Evolutionary conservation across 495 filamentous ascomycete species (phyloP), one percentile per base, ranked within the genome.

Genomic region (Neohortaea acidophila): DNA sequence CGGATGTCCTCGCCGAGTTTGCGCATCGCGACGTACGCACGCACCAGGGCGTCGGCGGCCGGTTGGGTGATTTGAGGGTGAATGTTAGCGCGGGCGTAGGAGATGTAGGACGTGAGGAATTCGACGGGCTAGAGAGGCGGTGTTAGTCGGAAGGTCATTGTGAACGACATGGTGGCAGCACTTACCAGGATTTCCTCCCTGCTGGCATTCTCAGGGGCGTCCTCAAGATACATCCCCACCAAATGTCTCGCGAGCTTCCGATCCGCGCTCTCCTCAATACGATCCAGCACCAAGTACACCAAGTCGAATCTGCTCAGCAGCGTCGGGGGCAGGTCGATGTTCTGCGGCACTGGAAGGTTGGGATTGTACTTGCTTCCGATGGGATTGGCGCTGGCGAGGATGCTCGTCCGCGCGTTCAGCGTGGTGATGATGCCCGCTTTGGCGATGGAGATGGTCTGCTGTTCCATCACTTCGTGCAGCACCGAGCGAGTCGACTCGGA

Each of bases 401-500:
- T 92, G 39, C 77, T 84, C 1, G 89, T 94, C 41, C 89, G 71
- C 29, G 89, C 89, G 53, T 97, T 97, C 44, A 97, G 66, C 1
- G 89, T 96, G 2, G 89, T 97, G 60, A 97, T 97, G 61, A 97
- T 97, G 51, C 89, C 89, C 1, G 89, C 89, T 65, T 97, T 97
- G 42, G 89, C 89, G 43, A 97, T 91, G 1, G 91, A 96, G 10
- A 97, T 87, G 1, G 89, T 97, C 64, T 97, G 89, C 59, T 97
- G 89, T 55, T 97, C 89, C 89, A 97, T 97, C 13, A 97, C 89
- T 74, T 97, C 89, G 67, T 97, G 89, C 23, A 97, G 69, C 8
- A 96, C 89, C 2, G 86, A 94, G 23, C 89, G 77, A 0, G 91
- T 96, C 18, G 85, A 73, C 39, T 97, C 89, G 37, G 79, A 85